These are phyloP conservation scores for Trichoderma sp. DNA, from an alignment of 2,329 filamentous ascomycete genomes.

Conservation along the genomic window DNA sequence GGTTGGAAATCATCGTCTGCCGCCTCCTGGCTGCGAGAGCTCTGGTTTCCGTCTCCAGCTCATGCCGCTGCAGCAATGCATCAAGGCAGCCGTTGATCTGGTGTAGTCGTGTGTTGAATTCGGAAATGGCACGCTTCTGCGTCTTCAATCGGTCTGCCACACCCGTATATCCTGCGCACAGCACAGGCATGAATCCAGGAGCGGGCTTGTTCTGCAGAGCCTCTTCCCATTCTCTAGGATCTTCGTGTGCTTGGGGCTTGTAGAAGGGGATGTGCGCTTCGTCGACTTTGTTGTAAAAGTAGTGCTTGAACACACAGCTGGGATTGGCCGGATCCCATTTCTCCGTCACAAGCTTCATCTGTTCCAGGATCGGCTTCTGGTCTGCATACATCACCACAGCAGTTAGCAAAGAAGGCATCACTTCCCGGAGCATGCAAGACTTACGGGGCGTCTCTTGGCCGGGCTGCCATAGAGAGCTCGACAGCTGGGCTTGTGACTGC, in stretches of 20 bases:
- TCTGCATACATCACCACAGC: constrained; percentile 27
- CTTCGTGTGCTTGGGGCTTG: constrained; percentile 65
- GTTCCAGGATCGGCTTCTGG: constrained; percentile 71
- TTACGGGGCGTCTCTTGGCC: constrained; percentile 49
- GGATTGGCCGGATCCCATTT: constrained; percentile 71
- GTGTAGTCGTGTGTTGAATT: constrained; percentile 70
- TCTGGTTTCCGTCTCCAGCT: constrained; percentile 71
- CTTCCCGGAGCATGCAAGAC: constrained; percentile 20
- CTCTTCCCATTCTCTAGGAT: constrained; percentile 78
- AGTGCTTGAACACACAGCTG: constrained; percentile 73
- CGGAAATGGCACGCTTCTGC: constrained; percentile 65
- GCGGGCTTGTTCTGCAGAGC: constrained; percentile 76
- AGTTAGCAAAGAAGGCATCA: not conserved
- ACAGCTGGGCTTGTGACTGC: constrained; percentile 46
- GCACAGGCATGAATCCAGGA: constrained; percentile 71
- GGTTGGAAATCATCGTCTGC: constrained; percentile 68
- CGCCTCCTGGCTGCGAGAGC: constrained; percentile 69
- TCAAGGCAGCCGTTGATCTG: constrained; percentile 74
- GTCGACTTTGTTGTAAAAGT: constrained; percentile 84
- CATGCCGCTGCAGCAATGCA: constrained; percentile 70
- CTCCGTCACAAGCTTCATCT: constrained; percentile 65
- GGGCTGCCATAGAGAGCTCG: constrained; percentile 52
- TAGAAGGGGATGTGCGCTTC: constrained; percentile 73
- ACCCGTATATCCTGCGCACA: constrained; percentile 70
- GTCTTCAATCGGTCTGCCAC: constrained; percentile 69